Evolutionary conservation across 306 rosid genomes (phyloP).

Genomic region (Leucaena leucocephala): DNA sequence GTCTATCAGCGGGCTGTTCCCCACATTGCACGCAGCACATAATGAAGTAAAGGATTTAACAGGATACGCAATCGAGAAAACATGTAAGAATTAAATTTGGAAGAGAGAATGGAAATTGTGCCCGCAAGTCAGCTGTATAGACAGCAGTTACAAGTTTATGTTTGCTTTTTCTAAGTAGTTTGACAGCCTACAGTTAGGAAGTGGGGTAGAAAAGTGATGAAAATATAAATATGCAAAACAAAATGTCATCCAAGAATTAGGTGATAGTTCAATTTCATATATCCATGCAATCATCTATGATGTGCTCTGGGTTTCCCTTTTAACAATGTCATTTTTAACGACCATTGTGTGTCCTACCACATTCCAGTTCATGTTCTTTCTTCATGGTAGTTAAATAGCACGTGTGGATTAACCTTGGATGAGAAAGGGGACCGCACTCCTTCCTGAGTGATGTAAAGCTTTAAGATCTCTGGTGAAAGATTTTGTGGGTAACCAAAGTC

Average conservation of each 20-base stretch:
- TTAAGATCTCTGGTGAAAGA: conserved; percentile 95
- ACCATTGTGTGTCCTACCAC: conserved; percentile 20
- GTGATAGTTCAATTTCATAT: conserved; percentile 16
- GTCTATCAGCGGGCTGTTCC: conserved; percentile 67
- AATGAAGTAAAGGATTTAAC: conserved; percentile 18
- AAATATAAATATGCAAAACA: neutral
- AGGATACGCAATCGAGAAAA: conserved; percentile 17
- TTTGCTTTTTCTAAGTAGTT: conserved; percentile 6
- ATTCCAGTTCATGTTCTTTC: conserved; percentile 1
- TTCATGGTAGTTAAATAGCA: conserved; percentile 27
- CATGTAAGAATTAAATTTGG: neutral
- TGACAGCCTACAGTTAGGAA: neutral
- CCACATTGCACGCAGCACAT: conserved; percentile 24
- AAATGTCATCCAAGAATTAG: conserved; percentile 8
- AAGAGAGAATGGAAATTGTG: neutral
- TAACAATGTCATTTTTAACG: neutral
- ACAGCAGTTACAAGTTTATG: conserved; percentile 12
- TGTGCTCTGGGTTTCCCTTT: neutral
- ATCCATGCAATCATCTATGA: neutral
- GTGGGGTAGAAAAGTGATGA: neutral
- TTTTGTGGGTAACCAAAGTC: conserved; percentile 99
- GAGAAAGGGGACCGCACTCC: conserved; percentile 99
- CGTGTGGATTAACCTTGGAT: conserved; percentile 72
- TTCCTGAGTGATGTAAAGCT: conserved; percentile 96
- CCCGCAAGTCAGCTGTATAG: neutral